Conservation (phyloP, 148 eudicot genomes). For the Diospyros lotus region DNA sequence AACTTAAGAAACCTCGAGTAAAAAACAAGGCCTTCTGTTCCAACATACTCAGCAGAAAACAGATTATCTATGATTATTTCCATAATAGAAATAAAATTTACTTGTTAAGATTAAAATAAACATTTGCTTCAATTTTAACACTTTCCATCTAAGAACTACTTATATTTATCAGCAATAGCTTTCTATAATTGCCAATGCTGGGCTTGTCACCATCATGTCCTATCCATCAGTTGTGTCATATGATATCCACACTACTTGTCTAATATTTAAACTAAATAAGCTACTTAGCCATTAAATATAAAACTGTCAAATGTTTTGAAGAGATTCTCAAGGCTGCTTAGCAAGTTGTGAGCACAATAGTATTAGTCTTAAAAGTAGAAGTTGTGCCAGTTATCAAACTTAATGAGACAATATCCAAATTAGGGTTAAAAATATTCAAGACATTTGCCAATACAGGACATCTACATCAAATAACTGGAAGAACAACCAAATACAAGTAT, state of each 20-base stretch:
- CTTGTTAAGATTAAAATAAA: no score
- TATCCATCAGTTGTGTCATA: not conserved
- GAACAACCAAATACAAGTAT: not conserved
- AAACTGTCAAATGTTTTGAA: not conserved
- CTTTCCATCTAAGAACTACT: no score
- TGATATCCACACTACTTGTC: not conserved
- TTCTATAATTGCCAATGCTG: no score
- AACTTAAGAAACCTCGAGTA: no score
- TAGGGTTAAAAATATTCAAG: not conserved
- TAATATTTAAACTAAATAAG: not conserved
- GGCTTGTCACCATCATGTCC: not conserved
- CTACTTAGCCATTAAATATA: not conserved
- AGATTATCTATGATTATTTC: no score
- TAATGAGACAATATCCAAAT: not conserved
- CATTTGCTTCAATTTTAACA: no score
- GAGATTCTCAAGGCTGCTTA: not conserved
- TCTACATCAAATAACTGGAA: not conserved
- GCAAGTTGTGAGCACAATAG: not conserved
- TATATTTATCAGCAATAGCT: no score
- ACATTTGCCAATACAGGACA: not conserved
- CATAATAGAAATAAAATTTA: no score
- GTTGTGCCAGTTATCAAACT: not conserved
- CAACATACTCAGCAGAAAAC: no score
- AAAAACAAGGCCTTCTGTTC: no score
- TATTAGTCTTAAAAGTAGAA: not conserved